phyloP scores from a whole-genome alignment of 257 asterid species.

The Fraxinus anomala region DNA sequence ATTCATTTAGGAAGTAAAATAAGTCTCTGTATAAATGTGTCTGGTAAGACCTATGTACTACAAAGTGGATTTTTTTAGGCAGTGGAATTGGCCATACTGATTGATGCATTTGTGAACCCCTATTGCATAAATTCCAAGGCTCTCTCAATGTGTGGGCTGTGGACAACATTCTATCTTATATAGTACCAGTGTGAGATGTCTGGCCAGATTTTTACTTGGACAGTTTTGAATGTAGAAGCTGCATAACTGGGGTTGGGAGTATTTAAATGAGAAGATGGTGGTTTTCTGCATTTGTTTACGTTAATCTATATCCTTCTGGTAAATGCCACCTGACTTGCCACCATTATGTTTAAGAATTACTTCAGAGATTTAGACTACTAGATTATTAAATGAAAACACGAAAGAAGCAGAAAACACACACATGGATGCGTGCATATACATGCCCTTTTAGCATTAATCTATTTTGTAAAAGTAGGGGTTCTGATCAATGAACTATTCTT shows the following conservation, averaged over 20 bases:
- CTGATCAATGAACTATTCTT: neutral
- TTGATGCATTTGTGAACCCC: neutral
- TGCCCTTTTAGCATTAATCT: neutral
- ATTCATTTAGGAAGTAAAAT: neutral
- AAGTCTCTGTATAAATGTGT: neutral
- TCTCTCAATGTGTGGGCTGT: neutral
- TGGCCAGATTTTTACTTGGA: neutral
- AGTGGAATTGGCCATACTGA: neutral
- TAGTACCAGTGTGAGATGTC: neutral
- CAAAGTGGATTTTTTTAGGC: neutral
- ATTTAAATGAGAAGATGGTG: neutral
- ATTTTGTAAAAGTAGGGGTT: neutral
- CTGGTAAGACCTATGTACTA: neutral
- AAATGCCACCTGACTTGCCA: neutral
- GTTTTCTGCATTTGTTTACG: neutral
- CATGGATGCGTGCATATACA: no score
- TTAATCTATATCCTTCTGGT: neutral
- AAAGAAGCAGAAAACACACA: neutral
- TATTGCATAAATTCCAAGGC: neutral
- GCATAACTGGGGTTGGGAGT: neutral
- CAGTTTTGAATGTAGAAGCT: neutral
- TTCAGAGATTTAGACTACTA: neutral
- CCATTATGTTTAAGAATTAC: neutral
- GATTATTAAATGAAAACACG: no score
- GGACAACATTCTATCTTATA: neutral